Conservation (phyloP, 768 basidiomycete genomes). For the Tulasnella sp. region DNA sequence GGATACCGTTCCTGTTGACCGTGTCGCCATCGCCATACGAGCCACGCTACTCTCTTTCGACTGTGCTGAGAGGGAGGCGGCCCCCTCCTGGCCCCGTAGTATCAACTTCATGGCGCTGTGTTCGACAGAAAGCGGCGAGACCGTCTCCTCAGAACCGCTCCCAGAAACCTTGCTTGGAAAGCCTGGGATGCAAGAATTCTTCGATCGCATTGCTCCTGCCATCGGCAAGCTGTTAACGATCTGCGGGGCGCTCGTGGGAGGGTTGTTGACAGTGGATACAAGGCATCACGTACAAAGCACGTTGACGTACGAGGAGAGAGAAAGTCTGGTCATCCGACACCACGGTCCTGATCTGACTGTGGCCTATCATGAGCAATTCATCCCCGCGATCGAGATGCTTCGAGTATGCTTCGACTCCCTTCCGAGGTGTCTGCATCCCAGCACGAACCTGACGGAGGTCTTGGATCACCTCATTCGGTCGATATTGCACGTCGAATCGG, state of each 20-base stretch:
- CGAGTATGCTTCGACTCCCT: slow-evolving; percentile 71
- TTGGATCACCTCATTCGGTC: slow-evolving; percentile 72
- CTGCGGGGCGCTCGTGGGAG: slow-evolving; percentile 54
- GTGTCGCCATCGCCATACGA: slow-evolving; percentile 60
- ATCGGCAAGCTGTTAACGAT: slow-evolving; percentile 45
- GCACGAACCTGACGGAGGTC: slow-evolving; percentile 42
- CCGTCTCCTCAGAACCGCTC: slow-evolving; percentile 53
- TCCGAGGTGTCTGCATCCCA: slow-evolving; percentile 64
- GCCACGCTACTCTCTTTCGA: slow-evolving; percentile 65
- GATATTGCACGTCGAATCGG: slow-evolving; percentile 75
- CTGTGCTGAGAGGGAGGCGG: slow-evolving; percentile 59
- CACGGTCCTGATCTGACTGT: slow-evolving; percentile 47
- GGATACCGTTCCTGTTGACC: slow-evolving; percentile 44
- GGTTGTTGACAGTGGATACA: slow-evolving; percentile 67
- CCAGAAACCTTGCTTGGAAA: slow-evolving; percentile 46
- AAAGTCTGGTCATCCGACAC: slow-evolving; percentile 53
- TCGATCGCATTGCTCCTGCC: slow-evolving; percentile 50
- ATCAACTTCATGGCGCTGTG: slow-evolving; percentile 51
- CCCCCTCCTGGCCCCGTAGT: slow-evolving; percentile 70
- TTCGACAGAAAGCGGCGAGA: slow-evolving; percentile 34
- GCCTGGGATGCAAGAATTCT: slow-evolving; percentile 58
- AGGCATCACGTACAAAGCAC: slow-evolving; percentile 29
- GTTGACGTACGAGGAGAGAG: slow-evolving; percentile 54
- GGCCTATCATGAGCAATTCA: slow-evolving; percentile 51
- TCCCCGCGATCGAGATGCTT: slow-evolving; percentile 57